These are phyloP conservation scores for Cymbopogon citratus DNA, from an alignment of 176 grass and related monocot species.

Conservation along the genomic window DNA sequence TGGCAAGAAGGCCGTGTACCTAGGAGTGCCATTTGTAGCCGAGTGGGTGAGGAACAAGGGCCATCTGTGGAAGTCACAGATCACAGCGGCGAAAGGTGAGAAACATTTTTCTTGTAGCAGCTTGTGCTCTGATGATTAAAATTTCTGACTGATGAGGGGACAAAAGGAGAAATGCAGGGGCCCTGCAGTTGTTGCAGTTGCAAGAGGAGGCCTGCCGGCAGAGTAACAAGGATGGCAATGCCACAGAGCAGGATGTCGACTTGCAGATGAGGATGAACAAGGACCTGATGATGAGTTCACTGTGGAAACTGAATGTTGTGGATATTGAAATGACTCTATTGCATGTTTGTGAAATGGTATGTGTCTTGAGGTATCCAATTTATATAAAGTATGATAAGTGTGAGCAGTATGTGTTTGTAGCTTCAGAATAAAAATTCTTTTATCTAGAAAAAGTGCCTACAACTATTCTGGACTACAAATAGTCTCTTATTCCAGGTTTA, in stretches of 20 bases:
- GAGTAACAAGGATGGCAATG: conserved; percentile 55
- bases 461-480: neutral
- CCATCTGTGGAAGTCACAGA: conserved; percentile 95
- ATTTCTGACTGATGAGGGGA: conserved; percentile 48
- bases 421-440: neutral
- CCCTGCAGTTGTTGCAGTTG: conserved; percentile 82
- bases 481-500: neutral
- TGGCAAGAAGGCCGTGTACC: conserved; percentile 92
- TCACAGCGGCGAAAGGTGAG: conserved; percentile 88
- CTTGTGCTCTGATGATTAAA: conserved; percentile 2
- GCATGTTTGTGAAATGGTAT: conserved; percentile 96
- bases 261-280: conserved; percentile 89
- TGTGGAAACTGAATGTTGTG: conserved; percentile 94
- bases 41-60: conserved; percentile 99
- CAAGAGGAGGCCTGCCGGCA: conserved; percentile 86
- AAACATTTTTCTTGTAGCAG: neutral
- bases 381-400: neutral
- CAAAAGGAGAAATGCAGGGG: conserved; percentile 69
- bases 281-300: conserved; percentile 91
- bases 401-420: conserved; percentile 25
- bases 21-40: conserved; percentile 86
- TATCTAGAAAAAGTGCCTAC: neutral
- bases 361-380: neutral
- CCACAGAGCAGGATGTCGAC: conserved; percentile 61
- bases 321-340: conserved; percentile 94